These are phyloP conservation scores for Tuber aestivum DNA, from an alignment of 495 filamentous ascomycete species.

Conservation along the genomic window DNA sequence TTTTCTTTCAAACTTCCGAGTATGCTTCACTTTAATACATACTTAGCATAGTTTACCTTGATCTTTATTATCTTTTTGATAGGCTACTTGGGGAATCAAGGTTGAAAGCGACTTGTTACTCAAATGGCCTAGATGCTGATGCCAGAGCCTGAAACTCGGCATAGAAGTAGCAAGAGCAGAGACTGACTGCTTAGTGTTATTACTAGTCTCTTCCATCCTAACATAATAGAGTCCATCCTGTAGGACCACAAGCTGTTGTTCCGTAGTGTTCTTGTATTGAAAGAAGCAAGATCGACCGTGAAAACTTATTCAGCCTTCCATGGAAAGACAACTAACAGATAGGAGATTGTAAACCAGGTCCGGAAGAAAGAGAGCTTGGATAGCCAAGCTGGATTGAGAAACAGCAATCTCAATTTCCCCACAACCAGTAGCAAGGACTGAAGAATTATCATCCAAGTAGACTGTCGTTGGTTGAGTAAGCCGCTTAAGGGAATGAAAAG, in stretches of 20 bases:
- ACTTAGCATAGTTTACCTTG: background rate
- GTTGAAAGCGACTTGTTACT: background rate
- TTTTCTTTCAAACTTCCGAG: background rate
- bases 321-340: background rate
- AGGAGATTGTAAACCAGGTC: background rate
- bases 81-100: background rate
- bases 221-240: background rate
- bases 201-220: background rate
- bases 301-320: background rate
- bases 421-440: background rate
- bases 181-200: no score
- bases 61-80: background rate
- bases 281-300: background rate
- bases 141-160: background rate
- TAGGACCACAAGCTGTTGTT: background rate
- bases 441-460: background rate
- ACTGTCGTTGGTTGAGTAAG: background rate
- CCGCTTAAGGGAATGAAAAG: background rate
- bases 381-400: background rate
- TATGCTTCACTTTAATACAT: background rate
- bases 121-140: background rate
- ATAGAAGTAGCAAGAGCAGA: background rate
- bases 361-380: background rate
- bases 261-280: background rate
- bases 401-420: background rate